A percentile compares a stretch with the other conserved stretches of the same genome.
These are phyloP conservation scores for Claviceps purpurea DNA, from an alignment of 2,329 filamentous ascomycete species.

Conservation along the genomic window DNA sequence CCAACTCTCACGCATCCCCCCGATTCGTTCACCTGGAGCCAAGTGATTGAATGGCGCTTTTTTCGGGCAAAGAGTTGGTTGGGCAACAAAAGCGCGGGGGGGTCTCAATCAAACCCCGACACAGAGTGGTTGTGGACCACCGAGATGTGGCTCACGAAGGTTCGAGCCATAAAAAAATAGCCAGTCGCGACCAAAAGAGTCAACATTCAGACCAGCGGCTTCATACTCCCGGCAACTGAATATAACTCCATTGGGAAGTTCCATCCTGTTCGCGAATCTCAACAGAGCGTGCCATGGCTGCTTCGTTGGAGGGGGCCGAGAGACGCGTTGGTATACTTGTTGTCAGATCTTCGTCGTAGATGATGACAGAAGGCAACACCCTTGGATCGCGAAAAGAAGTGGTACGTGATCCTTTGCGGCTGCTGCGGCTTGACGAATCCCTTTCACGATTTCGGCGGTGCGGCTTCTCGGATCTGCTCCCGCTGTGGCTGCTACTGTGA, in stretches of 20 bases:
- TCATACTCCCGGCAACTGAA: conserved; percentile 23
- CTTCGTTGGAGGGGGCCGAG: conserved; percentile 14
- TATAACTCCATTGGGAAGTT: conserved; percentile 21
- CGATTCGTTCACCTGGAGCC: too few relatives aligned
- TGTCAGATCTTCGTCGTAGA: conserved; percentile 25
- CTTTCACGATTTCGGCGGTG: background rate
- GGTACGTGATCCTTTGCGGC: conserved; percentile 4
- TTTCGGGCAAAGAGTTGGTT: too few relatives aligned
- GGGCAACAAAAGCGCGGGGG: too few relatives aligned
- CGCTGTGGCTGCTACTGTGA: background rate
- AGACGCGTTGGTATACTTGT: conserved; percentile 14
- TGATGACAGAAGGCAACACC: conserved; percentile 19
- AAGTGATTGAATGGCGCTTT: too few relatives aligned
- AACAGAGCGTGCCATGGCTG: conserved; percentile 9
- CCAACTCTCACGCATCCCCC: too few relatives aligned
- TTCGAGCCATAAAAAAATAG: background rate
- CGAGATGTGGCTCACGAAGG: too few relatives aligned
- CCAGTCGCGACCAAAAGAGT: too few relatives aligned
- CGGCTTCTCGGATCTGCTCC: conserved; percentile 1
- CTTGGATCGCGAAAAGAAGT: conserved; percentile 11
- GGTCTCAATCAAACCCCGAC: too few relatives aligned
- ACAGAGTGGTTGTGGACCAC: too few relatives aligned
- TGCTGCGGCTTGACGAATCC: background rate
- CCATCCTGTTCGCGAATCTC: conserved; percentile 11
- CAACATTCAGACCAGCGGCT: background rate